Evolutionary conservation across 306 rosid species (phyloP), one percentile per base, ranked within the genome.

Genomic region (Purshia tridentata): DNA sequence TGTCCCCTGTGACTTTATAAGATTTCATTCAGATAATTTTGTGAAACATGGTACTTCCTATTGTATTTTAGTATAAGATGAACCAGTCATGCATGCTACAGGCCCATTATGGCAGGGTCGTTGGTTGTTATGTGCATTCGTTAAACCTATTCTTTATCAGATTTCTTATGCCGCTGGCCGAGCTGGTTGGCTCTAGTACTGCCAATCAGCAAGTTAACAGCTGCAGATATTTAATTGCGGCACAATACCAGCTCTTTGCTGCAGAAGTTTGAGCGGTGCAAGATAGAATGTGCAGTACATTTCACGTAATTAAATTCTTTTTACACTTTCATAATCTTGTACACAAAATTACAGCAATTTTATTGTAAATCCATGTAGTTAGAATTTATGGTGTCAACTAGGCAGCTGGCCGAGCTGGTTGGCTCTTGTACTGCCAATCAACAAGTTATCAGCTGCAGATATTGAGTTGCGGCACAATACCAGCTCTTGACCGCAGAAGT

Each of bases 371-470:
- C 53, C 22, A 16, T 15, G 66, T 61, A 13, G 6, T 14, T 61
- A 15, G 22, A 15, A 12, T 3, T 7, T 4, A 3, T 9, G 60
- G 29, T 29, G 35, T 29, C 35, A 29, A 29, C 35, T 29, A 29
- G 0, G 1, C 93, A 83, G 91, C 88, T 90, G 90, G 93, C 96
- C 90, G 90, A 89, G 88, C 86, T 86, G 91, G 75, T 72, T 86
- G 82, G 86, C 88, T 68, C 9, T 29, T 86, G 87, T 81, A 52
- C 71, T 78, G 88, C 83, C 77, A 80, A 71, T 80, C 93, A 82
- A 91, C 84, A 93, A 93, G 97, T 88, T 67, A 72, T 72, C 91
- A 82, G 96, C 90, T 90, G 98, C 98, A 69, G 60, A 77, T 85
- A 62, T 78, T 81, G 41, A 87, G 60, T 72, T 8, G 18, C 51